These are phyloP conservation scores for Coniophora puteana DNA, from an alignment of 1,284 basidiomycete species.

Conservation along the genomic window DNA sequence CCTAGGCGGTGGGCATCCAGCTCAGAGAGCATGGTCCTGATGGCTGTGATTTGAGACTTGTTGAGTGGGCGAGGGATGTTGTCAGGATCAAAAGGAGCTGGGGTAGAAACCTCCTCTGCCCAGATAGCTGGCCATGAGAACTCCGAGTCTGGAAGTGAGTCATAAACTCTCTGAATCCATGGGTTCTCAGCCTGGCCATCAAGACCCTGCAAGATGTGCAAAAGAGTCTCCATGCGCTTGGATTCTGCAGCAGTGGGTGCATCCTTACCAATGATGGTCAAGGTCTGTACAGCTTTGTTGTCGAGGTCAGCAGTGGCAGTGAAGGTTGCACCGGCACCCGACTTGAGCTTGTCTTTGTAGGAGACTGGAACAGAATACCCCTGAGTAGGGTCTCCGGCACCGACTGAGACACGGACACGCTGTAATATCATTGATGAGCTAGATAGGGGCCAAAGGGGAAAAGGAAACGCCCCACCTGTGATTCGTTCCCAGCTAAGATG, in stretches of 20 bases:
- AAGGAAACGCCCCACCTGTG: conserved; percentile 22
- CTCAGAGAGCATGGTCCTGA: conserved; percentile 23
- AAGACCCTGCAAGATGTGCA: conserved; percentile 47
- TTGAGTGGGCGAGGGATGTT: conserved; percentile 20
- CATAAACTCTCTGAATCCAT: conserved; percentile 57
- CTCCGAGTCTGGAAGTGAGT: conserved; percentile 24
- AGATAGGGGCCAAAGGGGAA: not conserved
- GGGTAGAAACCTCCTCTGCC: conserved; percentile 15
- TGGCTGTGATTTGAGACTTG: conserved; percentile 21
- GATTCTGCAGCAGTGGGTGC: conserved; percentile 50
- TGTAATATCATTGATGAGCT: conserved; percentile 6
- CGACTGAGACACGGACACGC: conserved; percentile 15
- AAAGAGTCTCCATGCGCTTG: conserved; percentile 38
- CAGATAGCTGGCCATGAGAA: conserved; percentile 42
- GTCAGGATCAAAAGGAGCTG: conserved; percentile 5
- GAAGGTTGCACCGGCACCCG: conserved; percentile 9
- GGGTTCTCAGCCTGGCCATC: conserved; percentile 41
- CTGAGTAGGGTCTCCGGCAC: conserved; percentile 8
- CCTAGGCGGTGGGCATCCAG: conserved; percentile 21
- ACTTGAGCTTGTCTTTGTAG: conserved; percentile 9
- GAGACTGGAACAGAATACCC: conserved; percentile 17
- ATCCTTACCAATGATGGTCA: conserved; percentile 46
- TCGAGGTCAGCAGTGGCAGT: conserved; percentile 14
- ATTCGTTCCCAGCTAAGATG: conserved; percentile 28
- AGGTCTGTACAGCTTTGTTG: conserved; percentile 26